Conservation (phyloP, 2,329 filamentous ascomycete genomes). For the Fusarium graminum region DNA sequence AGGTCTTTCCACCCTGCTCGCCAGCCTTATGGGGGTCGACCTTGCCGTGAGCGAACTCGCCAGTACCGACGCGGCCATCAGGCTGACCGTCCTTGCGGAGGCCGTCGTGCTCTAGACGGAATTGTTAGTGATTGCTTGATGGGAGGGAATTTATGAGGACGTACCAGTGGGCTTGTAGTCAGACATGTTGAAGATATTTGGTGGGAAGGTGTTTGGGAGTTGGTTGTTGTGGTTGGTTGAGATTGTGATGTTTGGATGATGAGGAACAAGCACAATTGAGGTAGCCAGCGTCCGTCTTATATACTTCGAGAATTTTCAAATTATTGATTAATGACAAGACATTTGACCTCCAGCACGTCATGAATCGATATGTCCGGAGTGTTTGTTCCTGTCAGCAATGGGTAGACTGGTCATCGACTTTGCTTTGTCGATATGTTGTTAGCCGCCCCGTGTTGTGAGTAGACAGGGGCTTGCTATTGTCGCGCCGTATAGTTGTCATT, state of each 20-base stretch:
- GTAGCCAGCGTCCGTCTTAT: constrained; percentile 1
- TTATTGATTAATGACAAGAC: background rate
- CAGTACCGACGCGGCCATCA: constrained; percentile 40
- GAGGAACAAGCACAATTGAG: background rate
- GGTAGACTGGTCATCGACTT: constrained; percentile 30
- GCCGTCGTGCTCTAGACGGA: constrained; percentile 35
- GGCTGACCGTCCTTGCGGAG: constrained; percentile 45
- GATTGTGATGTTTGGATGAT: background rate
- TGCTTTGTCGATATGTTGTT: constrained; percentile 1
- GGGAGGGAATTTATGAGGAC: accelerated
- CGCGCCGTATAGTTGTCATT: constrained; percentile 14
- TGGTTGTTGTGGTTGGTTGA: background rate
- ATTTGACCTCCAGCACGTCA: constrained; percentile 16
- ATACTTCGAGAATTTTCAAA: background rate
- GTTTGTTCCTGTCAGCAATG: background rate
- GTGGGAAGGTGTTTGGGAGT: background rate
- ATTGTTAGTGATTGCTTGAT: background rate
- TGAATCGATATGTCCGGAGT: constrained; percentile 9
- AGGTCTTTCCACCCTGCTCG: constrained; percentile 37
- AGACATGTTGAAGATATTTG: constrained; percentile 24
- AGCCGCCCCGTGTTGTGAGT: background rate
- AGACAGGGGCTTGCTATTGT: background rate
- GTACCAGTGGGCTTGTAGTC: constrained; percentile 38
- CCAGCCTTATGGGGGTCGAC: constrained; percentile 42
- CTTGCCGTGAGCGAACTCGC: constrained; percentile 45